Percentiles rank a stretch among this genome's conserved stretches.
Evolutionary conservation across 1,284 basidiomycete genomes (phyloP).

Genomic region (Kalmanozyma brasiliensis): DNA sequence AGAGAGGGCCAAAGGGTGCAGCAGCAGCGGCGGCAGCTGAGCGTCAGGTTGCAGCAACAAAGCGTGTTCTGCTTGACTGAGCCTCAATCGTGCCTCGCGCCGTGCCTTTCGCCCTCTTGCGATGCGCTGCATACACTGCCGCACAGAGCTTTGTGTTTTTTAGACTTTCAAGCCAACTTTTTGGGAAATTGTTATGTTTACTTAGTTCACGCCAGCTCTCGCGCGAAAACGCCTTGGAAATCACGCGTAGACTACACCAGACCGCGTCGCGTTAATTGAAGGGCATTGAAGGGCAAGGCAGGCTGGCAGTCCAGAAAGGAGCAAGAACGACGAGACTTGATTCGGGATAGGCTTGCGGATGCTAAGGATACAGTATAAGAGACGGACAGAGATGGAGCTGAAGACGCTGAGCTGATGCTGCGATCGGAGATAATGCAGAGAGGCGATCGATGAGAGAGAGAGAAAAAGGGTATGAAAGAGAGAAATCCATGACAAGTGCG

Average conservation of each 20-base stretch:
- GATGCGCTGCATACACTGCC: no score
- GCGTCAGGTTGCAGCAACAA: no score
- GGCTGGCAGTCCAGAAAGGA: neutral
- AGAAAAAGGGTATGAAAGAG: no score
- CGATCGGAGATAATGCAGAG: neutral
- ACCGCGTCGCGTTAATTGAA: constrained; percentile 18
- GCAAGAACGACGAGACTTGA: neutral
- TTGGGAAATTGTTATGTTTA: no score
- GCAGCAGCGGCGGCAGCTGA: no score
- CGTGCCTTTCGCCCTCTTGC: no score
- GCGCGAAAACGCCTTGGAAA: constrained; percentile 5
- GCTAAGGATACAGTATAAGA: constrained; percentile 30
- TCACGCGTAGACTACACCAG: neutral
- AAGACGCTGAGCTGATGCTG: constrained; percentile 4
- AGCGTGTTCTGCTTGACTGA: no score
- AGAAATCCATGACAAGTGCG: constrained; percentile 2
- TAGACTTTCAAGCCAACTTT: no score
- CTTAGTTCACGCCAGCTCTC: constrained; percentile 7
- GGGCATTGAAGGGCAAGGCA: neutral
- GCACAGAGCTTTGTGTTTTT: no score
- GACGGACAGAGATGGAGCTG: neutral
- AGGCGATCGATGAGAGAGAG: constrained; percentile 1
- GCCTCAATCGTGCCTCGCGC: no score
- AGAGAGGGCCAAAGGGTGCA: no score
- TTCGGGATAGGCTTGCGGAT: constrained; percentile 17